Percentiles rank a stretch among this genome's conserved stretches.
These are phyloP conservation scores for Phytophthora colocasiae DNA, from an alignment of 352 stramenopile species.

Conservation along the genomic window DNA sequence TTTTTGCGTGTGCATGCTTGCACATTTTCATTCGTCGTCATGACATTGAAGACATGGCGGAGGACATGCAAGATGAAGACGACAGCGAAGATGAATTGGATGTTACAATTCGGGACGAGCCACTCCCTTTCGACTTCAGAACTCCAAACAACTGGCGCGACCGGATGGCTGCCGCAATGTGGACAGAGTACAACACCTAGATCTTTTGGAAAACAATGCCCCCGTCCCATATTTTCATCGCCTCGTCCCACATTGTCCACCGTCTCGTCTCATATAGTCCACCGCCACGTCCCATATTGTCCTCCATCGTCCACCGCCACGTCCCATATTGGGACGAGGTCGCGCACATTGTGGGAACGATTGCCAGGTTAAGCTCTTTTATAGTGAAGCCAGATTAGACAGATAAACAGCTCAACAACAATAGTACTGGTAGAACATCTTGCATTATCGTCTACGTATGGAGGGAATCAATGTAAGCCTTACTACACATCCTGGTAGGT, in stretches of 20 bases:
- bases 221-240: constrained; percentile 8
- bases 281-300: background rate
- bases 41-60: background rate
- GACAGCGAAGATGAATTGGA: constrained; percentile 1
- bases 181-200: constrained; percentile 6
- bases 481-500: too few species aligned
- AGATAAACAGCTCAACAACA: too few species aligned
- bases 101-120: background rate
- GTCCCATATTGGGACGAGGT: constrained; percentile 7
- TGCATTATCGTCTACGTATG: too few species aligned
- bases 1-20: constrained; percentile 6
- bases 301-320: background rate
- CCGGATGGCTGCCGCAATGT: constrained; percentile 1
- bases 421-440: too few species aligned
- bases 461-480: too few species aligned
- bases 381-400: background rate
- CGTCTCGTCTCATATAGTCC: background rate
- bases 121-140: constrained; percentile 8
- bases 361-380: constrained; percentile 1
- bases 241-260: too few species aligned
- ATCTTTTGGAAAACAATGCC: background rate
- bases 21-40: constrained; percentile 14
- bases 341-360: constrained; percentile 7
- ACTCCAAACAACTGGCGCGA: constrained; percentile 9
- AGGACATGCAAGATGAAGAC: background rate